Percentiles rank a stretch among this genome's conserved stretches.
phyloP scores from a whole-genome alignment of 2,329 filamentous ascomycete species.

The Gaeumannomyces sp. region DNA sequence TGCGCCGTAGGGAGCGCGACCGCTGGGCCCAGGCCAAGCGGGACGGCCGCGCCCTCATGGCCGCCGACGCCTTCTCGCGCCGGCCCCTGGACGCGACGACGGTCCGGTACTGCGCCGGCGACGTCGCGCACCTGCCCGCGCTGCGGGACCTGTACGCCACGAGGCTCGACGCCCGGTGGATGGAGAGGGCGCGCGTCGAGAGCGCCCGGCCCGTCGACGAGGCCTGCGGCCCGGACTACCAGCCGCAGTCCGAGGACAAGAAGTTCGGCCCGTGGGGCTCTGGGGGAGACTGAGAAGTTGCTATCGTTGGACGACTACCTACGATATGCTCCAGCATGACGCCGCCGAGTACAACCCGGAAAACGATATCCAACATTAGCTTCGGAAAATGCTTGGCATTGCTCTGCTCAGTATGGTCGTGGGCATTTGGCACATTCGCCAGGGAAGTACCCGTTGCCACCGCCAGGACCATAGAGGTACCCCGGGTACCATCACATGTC shows the following conservation, averaged over 20 bases:
- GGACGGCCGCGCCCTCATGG: slow-evolving; percentile 30
- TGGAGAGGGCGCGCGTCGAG: slow-evolving; percentile 13
- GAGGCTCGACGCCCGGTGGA: slow-evolving; percentile 14
- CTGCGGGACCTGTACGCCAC: slow-evolving; percentile 9
- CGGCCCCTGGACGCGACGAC: slow-evolving; percentile 36
- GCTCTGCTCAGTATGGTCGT: too few species aligned
- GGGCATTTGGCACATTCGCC: too few species aligned
- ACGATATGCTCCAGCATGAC: too few species aligned
- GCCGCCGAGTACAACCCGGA: too few species aligned
- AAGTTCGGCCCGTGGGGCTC: slow-evolving; percentile 12
- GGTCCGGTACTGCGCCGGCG: slow-evolving; percentile 37
- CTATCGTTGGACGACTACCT: too few species aligned
- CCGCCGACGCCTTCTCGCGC: slow-evolving; percentile 36
- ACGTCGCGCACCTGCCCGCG: slow-evolving; percentile 27
- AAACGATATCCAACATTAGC: too few species aligned
- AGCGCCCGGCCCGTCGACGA: slow-evolving; percentile 13
- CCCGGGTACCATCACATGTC: too few species aligned
- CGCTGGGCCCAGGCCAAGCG: slow-evolving; percentile 31
- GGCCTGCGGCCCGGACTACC: slow-evolving; percentile 13
- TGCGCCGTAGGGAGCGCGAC: not conserved
- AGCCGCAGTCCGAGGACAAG: slow-evolving; percentile 11
- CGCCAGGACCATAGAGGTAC: too few species aligned
- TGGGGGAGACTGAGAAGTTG: not conserved
- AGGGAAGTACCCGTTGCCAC: too few species aligned
- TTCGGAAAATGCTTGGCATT: too few species aligned